Conservation (phyloP, 176 grass and related monocot species). For the Triticum monococcum region DNA sequence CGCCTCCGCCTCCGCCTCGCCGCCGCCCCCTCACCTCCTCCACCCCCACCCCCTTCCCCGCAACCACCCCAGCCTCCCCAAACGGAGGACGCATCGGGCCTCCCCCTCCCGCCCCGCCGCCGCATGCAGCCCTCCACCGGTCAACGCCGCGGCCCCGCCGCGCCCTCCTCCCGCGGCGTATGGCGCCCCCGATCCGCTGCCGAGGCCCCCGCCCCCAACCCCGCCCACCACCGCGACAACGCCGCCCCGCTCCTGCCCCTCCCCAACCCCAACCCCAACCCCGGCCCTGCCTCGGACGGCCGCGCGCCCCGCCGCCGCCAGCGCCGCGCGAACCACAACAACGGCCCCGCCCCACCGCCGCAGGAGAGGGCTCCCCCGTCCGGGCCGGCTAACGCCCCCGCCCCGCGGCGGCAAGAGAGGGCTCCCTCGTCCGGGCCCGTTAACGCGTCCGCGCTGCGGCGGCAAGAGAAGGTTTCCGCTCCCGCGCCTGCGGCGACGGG, state of each 20-base stretch:
- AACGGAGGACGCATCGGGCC: slow-evolving; percentile 24
- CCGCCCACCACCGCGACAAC: background rate
- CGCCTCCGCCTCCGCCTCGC: no score
- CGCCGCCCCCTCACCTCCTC: background rate
- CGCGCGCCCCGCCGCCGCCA: slow-evolving; percentile 15
- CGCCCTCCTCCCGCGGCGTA: slow-evolving; percentile 22
- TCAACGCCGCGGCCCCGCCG: slow-evolving; percentile 23
- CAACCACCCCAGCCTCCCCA: background rate
- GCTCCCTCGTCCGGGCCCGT: background rate
- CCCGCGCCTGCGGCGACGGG: background rate
- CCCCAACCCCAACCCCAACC: background rate
- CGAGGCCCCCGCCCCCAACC: background rate
- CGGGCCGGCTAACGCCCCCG: background rate
- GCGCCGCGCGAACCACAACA: slow-evolving; percentile 24
- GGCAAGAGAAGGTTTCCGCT: no score
- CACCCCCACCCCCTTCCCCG: background rate
- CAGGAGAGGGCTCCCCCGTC: background rate
- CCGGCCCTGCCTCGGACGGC: slow-evolving; percentile 1
- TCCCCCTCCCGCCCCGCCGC: background rate
- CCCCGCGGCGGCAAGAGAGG: background rate
- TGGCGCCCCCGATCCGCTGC: slow-evolving; percentile 53
- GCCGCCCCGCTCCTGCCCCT: slow-evolving; percentile 8
- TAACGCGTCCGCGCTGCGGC: background rate
- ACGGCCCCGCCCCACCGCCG: background rate
- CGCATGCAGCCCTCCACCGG: slow-evolving; percentile 34